Percentiles rank a stretch among this genome's conserved stretches.
Evolutionary conservation across 306 rosid genomes (phyloP).

Genomic region (Lablab purpureus): DNA sequence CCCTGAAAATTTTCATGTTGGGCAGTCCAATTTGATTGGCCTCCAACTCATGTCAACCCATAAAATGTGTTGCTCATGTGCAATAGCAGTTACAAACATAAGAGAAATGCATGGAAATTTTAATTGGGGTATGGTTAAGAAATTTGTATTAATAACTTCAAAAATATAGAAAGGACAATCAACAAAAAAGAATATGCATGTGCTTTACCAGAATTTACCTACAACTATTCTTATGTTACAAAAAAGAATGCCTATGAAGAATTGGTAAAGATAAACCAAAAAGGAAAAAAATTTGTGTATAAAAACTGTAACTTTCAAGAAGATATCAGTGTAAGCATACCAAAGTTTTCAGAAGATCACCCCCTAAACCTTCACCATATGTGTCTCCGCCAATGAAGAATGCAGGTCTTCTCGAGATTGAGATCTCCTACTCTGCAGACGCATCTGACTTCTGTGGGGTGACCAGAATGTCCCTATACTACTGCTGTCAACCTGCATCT

Average conservation of each 20-base stretch:
- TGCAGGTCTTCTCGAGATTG: constrained; percentile 96
- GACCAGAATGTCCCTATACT: constrained; percentile 80
- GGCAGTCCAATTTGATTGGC: constrained; percentile 28
- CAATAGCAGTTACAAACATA: constrained; percentile 32
- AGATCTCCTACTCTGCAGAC: constrained; percentile 94
- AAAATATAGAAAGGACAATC: constrained; percentile 40
- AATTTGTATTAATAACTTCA: constrained; percentile 29
- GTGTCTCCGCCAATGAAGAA: constrained; percentile 78
- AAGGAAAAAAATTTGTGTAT: constrained; percentile 24
- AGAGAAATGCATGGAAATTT: constrained; percentile 37
- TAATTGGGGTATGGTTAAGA: constrained; percentile 28
- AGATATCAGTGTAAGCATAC: constrained; percentile 53
- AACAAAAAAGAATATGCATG: constrained; percentile 40
- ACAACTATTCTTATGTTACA: constrained; percentile 52
- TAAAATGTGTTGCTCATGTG: constrained; percentile 21
- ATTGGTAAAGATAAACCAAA: constrained; percentile 46
- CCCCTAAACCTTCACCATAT: constrained; percentile 73
- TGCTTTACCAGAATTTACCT: constrained; percentile 47
- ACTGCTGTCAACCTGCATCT: constrained; percentile 76
- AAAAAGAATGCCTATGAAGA: constrained; percentile 58
- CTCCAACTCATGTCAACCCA: constrained; percentile 16
- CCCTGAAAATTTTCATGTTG: constrained; percentile 19
- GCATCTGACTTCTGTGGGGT: constrained; percentile 91
- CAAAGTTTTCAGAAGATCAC: constrained; percentile 55
- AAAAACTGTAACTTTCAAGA: constrained; percentile 40